Evolutionary conservation across 2,329 filamentous ascomycete species (phyloP), one percentile per base, ranked within the genome.

Genomic region (Colletotrichum gigasporum): DNA sequence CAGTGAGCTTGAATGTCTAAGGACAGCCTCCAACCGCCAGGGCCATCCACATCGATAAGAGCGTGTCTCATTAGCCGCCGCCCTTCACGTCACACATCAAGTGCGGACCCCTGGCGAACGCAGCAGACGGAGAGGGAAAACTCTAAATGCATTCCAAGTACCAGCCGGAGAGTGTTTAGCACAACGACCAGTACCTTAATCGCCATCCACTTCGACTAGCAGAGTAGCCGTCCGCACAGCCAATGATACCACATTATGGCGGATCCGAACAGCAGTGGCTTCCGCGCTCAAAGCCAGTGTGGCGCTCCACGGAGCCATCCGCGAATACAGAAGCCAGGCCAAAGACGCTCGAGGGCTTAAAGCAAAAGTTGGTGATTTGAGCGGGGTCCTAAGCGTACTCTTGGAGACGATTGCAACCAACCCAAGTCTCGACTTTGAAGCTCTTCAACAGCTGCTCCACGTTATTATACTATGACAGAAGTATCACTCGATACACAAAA

Each of bases 391-490:
- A 3, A 54, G 37, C 26, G 18, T 37, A 10, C 37, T 54, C 11
- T 11, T 54, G 4, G 51, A 41, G 26, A 54, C 51, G 2, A 42
- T 54, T 14, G 35, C 37, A 3, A 42, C 12, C 22, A 30, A 54
- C 14, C 51, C 26, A 32, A 54, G 8, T 26, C 35, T 54, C n/a
- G 51, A 54, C 51, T 54, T 54, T 11, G 14, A 42, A 9, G 1
- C 37, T n/a, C 51, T 54, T 14, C n/a, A 42, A 12, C 51, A 20
- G 9, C 51, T 24, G 5, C 35, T 42, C 14, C 35, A 54, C 59
- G 3, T 66, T 59, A 24, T 48, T 59, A 26, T 59, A 67, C 3
- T 67, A 63, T 45, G 53, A 56, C 30, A 66, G 67, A 30, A 56
- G 35, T 28, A 56, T 56, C n/a, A 14, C 16, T 2, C 53, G 6